phyloP scores from a whole-genome alignment of 352 stramenopile species.

The Albugo candida region DNA sequence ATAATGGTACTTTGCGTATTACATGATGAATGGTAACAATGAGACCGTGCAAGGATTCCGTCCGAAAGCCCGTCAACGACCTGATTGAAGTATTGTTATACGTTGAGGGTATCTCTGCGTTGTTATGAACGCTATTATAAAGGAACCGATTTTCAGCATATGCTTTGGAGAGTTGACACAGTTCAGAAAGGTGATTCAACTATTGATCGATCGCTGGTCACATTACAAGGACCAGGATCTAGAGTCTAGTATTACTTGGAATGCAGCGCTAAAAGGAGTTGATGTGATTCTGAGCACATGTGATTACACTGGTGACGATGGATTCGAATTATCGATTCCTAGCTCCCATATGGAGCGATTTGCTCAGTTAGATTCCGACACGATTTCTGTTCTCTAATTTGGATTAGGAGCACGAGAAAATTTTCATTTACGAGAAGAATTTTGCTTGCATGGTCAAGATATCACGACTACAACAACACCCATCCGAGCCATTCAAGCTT shows the following conservation, averaged over 20 bases:
- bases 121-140: slow-evolving; percentile 96
- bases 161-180: slow-evolving; percentile 63
- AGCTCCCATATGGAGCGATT: slow-evolving; percentile 33
- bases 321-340: slow-evolving; percentile 93
- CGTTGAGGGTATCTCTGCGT: too few relatives aligned
- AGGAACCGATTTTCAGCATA: slow-evolving; percentile 91
- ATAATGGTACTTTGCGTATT: too few relatives aligned
- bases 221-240: slow-evolving; percentile 85
- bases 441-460: slow-evolving; percentile 98
- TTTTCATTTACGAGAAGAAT: slow-evolving; percentile 90
- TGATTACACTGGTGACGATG: slow-evolving; percentile 98
- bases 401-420: slow-evolving; percentile 94
- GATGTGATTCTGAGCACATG: slow-evolving; percentile 87
- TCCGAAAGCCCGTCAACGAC: too few relatives aligned
- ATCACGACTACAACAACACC: slow-evolving; percentile 90
- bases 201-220: slow-evolving; percentile 89
- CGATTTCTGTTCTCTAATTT: slow-evolving; percentile 71
- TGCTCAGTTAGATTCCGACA: slow-evolving; percentile 30
- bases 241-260: slow-evolving; percentile 23
- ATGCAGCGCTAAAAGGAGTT: slow-evolving; percentile 37
- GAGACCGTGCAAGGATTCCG: too few relatives aligned
- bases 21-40: too few relatives aligned
- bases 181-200: slow-evolving; percentile 84
- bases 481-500: slow-evolving; percentile 86
- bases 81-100: too few relatives aligned